Evolutionary conservation across 768 basidiomycete species (phyloP).

Genomic region (Panaeolus papilionaceus): DNA sequence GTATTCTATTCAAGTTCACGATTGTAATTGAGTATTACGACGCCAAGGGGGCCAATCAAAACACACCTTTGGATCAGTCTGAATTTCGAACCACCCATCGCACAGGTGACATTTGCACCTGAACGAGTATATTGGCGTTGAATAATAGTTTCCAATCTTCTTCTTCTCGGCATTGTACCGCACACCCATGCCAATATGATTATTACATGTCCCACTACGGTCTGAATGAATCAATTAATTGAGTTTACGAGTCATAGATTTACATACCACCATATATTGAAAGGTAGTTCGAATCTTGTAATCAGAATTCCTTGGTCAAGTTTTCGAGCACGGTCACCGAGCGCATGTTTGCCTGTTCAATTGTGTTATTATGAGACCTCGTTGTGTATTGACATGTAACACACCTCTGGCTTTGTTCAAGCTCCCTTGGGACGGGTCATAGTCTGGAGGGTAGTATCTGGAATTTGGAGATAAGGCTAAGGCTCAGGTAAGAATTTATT

Average conservation of each 20-base stretch:
- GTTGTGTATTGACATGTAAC: constrained; percentile 16
- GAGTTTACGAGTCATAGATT: background rate
- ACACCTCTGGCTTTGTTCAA: constrained; percentile 76
- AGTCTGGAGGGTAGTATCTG: constrained; percentile 59
- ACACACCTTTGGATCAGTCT: constrained; percentile 92
- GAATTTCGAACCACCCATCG: constrained; percentile 96
- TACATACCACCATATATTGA: constrained; percentile 94
- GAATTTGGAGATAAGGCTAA: constrained; percentile 11
- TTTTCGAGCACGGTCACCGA: constrained; percentile 93
- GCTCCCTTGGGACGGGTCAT: constrained; percentile 65
- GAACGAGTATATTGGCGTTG: constrained; percentile 94
- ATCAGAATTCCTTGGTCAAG: constrained; percentile 96
- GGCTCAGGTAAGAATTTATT: background rate
- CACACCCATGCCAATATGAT: constrained; percentile 98
- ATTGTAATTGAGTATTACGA: background rate
- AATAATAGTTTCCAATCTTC: constrained; percentile 94
- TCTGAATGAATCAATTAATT: constrained; percentile 10
- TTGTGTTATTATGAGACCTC: constrained; percentile 14
- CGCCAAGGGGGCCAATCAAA: background rate
- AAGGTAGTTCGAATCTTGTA: constrained; percentile 93
- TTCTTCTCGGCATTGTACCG: constrained; percentile 99
- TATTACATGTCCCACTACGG: constrained; percentile 87
- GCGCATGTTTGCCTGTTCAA: constrained; percentile 84
- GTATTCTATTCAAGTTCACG: constrained; percentile 72
- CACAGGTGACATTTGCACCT: constrained; percentile 98